Evolutionary conservation across 371 early-diverging fungal genomes (phyloP).

Genomic region (Apophysomyces variabilis): DNA sequence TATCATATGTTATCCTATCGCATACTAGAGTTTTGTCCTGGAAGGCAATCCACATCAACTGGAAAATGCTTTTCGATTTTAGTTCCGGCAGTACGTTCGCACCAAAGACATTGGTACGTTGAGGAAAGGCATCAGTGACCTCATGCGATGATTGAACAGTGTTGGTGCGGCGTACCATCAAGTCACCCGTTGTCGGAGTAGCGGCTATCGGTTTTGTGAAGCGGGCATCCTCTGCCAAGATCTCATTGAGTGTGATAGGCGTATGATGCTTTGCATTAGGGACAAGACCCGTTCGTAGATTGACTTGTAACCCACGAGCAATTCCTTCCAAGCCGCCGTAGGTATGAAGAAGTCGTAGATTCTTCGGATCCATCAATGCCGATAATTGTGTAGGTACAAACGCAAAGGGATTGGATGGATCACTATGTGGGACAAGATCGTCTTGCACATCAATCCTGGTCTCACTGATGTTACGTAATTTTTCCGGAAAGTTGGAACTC

Average conservation of each 20-base stretch:
- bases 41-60: slow-evolving; percentile 81
- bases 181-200: background rate
- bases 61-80: slow-evolving; percentile 70
- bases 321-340: slow-evolving; percentile 59
- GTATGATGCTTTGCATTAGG: slow-evolving; percentile 22
- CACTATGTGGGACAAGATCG: slow-evolving; percentile 34
- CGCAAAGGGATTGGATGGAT: slow-evolving; percentile 56
- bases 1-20: background rate
- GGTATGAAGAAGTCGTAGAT: slow-evolving; percentile 44
- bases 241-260: slow-evolving; percentile 28
- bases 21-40: slow-evolving; percentile 85
- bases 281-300: slow-evolving; percentile 52
- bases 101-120: slow-evolving; percentile 60
- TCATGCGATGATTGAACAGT: background rate
- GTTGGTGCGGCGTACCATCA: background rate
- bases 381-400: slow-evolving; percentile 55
- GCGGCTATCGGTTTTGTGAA: too few species aligned
- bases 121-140: slow-evolving; percentile 22
- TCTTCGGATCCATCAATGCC: slow-evolving; percentile 63
- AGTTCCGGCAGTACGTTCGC: slow-evolving; percentile 69
- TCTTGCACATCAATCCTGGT: background rate
- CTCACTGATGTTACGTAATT: background rate
- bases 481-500: background rate
- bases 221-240: slow-evolving; percentile 11
- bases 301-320: slow-evolving; percentile 58